Evolutionary conservation across 1,284 basidiomycete genomes (phyloP).

Genomic region (Ganoderma lucidum): DNA sequence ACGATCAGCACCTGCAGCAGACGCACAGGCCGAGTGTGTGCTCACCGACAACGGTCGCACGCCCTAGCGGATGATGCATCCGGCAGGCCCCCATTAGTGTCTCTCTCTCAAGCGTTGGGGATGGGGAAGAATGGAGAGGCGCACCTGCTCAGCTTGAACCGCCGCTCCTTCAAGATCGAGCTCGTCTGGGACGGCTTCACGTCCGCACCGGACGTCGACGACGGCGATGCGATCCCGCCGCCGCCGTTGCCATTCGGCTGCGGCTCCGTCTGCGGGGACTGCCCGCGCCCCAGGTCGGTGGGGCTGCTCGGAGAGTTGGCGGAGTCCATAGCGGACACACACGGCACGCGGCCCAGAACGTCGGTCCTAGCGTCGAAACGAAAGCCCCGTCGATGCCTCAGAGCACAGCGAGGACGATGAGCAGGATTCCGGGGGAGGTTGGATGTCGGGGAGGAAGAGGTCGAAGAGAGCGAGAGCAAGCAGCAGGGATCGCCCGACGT

Average conservation of each 20-base stretch:
- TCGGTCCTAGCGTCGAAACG: no score
- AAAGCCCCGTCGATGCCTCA: not conserved
- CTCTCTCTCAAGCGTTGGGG: constrained; percentile 3
- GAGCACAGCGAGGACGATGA: not conserved
- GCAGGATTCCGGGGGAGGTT: not conserved
- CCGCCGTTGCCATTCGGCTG: no score
- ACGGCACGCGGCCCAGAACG: no score
- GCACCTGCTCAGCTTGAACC: constrained; percentile 86
- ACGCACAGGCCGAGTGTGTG: constrained; percentile 15
- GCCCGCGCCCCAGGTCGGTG: no score
- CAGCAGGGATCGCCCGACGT: not conserved
- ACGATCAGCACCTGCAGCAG: not conserved
- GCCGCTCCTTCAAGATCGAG: constrained; percentile 71
- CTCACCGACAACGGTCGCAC: constrained; percentile 87
- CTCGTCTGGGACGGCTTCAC: constrained; percentile 35
- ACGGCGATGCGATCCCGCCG: no score
- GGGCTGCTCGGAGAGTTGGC: no score
- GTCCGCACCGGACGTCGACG: no score
- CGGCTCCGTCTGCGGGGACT: no score
- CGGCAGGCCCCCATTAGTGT: not conserved
- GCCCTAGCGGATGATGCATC: constrained; percentile 64
- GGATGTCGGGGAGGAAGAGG: not conserved
- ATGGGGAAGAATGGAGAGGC: constrained; percentile 36
- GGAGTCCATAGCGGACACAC: no score
- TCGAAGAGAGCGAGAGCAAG: not conserved